Conservation (phyloP, 495 filamentous ascomycete genomes). For the Cercophora newfieldiana region DNA sequence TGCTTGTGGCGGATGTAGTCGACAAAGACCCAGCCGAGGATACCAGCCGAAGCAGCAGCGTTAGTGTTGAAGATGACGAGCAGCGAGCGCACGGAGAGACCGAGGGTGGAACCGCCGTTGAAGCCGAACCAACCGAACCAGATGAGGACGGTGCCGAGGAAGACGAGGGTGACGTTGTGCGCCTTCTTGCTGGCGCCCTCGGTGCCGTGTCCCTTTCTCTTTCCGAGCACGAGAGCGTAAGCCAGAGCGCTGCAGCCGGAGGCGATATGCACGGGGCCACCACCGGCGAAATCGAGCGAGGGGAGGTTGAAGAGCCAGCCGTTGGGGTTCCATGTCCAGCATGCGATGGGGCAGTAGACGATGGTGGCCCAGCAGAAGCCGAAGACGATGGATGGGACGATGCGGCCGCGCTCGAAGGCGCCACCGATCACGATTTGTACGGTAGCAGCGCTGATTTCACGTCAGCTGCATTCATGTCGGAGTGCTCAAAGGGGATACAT, state of each 20-base stretch:
- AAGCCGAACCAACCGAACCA: conserved; percentile 99
- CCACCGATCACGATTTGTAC: conserved; percentile 31
- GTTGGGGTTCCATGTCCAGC: conserved; percentile 86
- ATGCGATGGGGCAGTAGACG: conserved; percentile 80
- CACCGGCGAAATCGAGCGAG: conserved; percentile 82
- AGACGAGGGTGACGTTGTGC: conserved; percentile 93
- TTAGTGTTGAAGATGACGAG: conserved; percentile 19
- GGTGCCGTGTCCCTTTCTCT: conserved; percentile 5
- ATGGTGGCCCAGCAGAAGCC: conserved; percentile 86
- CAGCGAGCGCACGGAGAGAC: conserved; percentile 12
- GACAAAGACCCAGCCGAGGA: conserved; percentile 78
- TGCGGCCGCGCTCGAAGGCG: conserved; percentile 67
- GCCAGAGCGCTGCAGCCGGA: conserved; percentile 78
- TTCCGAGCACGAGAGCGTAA: conserved; percentile 51
- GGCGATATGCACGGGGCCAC: conserved; percentile 84
- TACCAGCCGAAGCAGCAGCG: conserved; percentile 14
- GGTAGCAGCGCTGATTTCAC: conserved; percentile 9
- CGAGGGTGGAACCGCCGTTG: conserved; percentile 65
- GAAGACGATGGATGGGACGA: conserved; percentile 82
- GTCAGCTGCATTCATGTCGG: neutral
- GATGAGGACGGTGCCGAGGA: conserved; percentile 87
- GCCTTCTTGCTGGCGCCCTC: conserved; percentile 75
- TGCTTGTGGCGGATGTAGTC: conserved; percentile 82
- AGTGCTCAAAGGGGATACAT: neutral
- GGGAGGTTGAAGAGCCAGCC: conserved; percentile 77